Evolutionary conservation across 176 grass and related monocot genomes (phyloP), one percentile per base, ranked within the genome.

Genomic region (Zizania latifolia): DNA sequence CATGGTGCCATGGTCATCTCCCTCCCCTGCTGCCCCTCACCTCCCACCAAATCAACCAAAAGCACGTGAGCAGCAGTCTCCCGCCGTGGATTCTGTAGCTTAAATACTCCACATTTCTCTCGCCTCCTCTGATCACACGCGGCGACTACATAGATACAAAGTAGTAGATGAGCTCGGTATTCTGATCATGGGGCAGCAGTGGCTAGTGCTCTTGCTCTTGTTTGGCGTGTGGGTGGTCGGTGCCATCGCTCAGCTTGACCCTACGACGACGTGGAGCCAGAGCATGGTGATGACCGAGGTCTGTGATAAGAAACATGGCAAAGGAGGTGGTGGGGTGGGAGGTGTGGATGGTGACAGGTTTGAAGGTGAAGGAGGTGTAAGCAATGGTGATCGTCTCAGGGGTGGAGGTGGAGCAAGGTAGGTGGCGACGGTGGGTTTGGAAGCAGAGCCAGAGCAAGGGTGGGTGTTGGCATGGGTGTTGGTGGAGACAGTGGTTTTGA

Each of bases 1-100:
- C n/a, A n/a, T n/a, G n/a, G n/a, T n/a, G n/a, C n/a, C n/a, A n/a
- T n/a, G n/a, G n/a, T n/a, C n/a, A n/a, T n/a, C n/a, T n/a, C 72
- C 64, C 71, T 71, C 82, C 48, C 77, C 74, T 10, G 46, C 80
- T 72, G 38, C 60, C 41, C 38, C 12, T 73, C 48, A 70, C 43
- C 71, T 34, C 58, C 86, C 83, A 72, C 72, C 79, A 31, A n/a
- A 81, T 65, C 50, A 69, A 72, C 59, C 56, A 15, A 58, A 69
- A 69, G 19, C 54, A 39, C 12, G 3, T 13, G 10, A 24, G 29
- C 14, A 26, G 44, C 29, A 36, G 39, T 44, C 26, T 9, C 37
- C 46, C 6, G 19, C n/a, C 8, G 48, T 53, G 48, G n/a, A 53
- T 53, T 53, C 2, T 53, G 17, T 6, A 21, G 48, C 58, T 87